A percentile compares a stretch with the other conserved stretches of the same genome.
phyloP scores from a whole-genome alignment of 192 early-diverging fungal species.

The Backusella westeae region DNA sequence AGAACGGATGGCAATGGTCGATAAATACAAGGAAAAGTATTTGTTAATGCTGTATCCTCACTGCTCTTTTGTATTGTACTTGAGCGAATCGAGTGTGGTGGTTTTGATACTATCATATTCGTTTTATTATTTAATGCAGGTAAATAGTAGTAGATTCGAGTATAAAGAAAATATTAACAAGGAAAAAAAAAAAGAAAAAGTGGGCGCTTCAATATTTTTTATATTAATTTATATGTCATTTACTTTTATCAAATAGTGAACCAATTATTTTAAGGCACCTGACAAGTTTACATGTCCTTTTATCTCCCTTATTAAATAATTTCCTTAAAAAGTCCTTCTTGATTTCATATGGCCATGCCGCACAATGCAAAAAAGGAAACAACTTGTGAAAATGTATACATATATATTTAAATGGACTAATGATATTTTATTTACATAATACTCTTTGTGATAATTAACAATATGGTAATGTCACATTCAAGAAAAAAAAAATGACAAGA shows the following conservation, averaged over 20 bases:
- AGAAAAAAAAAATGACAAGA: not conserved
- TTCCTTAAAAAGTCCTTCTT: not conserved
- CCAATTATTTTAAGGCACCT: not conserved
- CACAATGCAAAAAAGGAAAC: not conserved
- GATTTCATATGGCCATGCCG: too few species aligned
- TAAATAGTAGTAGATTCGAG: not conserved
- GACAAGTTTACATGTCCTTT: not conserved
- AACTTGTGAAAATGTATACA: not conserved
- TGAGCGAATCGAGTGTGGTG: not conserved
- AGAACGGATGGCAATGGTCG: constrained; percentile 16
- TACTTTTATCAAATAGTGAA: not conserved
- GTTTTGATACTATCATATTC: not conserved
- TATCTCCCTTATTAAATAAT: not conserved
- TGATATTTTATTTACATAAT: not conserved
- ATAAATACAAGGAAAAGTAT: too few species aligned
- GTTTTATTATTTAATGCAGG: too few species aligned
- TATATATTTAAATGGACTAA: not conserved
- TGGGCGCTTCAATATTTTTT: not conserved
- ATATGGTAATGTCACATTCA: not conserved
- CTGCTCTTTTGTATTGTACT: not conserved
- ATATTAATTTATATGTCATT: not conserved
- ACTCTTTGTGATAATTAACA: too few species aligned
- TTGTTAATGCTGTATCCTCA: not conserved
- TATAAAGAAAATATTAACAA: not conserved
- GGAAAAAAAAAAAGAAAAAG: not conserved